Conservation (phyloP, 306 rosid species). For the Mimosa bimucronata region DNA sequence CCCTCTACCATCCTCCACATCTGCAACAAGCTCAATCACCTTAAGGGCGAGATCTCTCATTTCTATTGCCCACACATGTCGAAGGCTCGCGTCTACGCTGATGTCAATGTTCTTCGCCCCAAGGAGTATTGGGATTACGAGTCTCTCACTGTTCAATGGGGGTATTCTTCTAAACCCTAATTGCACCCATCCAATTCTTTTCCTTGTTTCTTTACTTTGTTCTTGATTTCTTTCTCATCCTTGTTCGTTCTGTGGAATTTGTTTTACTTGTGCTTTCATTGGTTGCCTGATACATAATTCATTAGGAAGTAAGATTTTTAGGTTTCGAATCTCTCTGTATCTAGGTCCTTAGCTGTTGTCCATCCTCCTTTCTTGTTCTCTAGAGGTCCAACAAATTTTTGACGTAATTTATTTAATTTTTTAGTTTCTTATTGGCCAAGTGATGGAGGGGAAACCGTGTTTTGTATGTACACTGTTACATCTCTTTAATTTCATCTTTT, state of each 20-base stretch:
- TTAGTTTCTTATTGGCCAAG: neutral
- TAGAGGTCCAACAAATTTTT: neutral
- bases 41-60: slow-evolving; percentile 37
- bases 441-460: slow-evolving; percentile 14
- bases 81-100: slow-evolving; percentile 79
- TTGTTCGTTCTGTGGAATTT: neutral
- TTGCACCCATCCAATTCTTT: neutral
- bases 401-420: neutral
- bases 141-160: slow-evolving; percentile 86
- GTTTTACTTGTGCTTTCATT: neutral
- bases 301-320: neutral
- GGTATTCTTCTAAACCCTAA: slow-evolving; percentile 58
- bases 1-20: slow-evolving; percentile 1
- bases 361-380: neutral
- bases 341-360: slow-evolving; percentile 19
- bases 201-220: neutral
- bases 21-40: neutral
- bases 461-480: neutral
- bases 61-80: slow-evolving; percentile 51
- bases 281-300: neutral
- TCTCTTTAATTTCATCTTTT: slow-evolving; percentile 30
- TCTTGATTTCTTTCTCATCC: neutral
- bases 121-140: slow-evolving; percentile 91
- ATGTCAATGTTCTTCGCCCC: slow-evolving; percentile 75
- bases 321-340: slow-evolving; percentile 2